Conservation (phyloP, 2,329 filamentous ascomycete genomes). For the Pseudocercospora eumusae region DNA sequence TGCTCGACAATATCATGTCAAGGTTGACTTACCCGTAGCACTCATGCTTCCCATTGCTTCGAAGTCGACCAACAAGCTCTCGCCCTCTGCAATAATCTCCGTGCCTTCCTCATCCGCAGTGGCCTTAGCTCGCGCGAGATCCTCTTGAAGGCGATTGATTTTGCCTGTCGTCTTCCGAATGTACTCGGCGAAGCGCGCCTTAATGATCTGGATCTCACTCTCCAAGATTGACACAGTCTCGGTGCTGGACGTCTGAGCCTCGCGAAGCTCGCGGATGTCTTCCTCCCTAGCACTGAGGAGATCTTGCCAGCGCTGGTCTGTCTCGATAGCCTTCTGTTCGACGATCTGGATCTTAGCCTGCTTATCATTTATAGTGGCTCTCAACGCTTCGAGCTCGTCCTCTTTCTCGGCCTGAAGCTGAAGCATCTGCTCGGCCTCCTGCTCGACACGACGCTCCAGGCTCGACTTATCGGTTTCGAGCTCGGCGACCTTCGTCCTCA, state of each 20-base stretch:
- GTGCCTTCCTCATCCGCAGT: constrained; percentile 30
- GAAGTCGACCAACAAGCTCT: constrained; percentile 30
- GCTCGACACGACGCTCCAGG: constrained; percentile 40
- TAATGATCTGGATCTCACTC: constrained; percentile 34
- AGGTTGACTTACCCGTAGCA: constrained; percentile 18
- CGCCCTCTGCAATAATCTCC: constrained; percentile 28
- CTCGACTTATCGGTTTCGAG: constrained; percentile 36
- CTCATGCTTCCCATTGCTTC: constrained; percentile 32
- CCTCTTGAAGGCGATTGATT: constrained; percentile 40
- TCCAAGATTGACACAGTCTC: constrained; percentile 32
- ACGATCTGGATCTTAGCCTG: constrained; percentile 39
- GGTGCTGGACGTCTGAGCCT: constrained; percentile 29
- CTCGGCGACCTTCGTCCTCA: constrained; percentile 26
- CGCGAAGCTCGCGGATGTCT: constrained; percentile 42
- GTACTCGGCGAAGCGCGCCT: constrained; percentile 38
- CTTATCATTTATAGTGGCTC: constrained; percentile 37
- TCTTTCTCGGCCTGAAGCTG: constrained; percentile 38
- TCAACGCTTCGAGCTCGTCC: constrained; percentile 38
- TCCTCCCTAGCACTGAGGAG: constrained; percentile 43
- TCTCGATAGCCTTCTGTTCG: constrained; percentile 37
- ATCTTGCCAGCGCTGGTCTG: constrained; percentile 47
- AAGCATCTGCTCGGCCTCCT: constrained; percentile 42
- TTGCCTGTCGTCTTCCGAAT: constrained; percentile 39
- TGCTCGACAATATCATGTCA: not conserved
- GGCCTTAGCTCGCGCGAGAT: constrained; percentile 29